Conservation (phyloP, 2,329 filamentous ascomycete species). For the Penicillium decumbens region DNA sequence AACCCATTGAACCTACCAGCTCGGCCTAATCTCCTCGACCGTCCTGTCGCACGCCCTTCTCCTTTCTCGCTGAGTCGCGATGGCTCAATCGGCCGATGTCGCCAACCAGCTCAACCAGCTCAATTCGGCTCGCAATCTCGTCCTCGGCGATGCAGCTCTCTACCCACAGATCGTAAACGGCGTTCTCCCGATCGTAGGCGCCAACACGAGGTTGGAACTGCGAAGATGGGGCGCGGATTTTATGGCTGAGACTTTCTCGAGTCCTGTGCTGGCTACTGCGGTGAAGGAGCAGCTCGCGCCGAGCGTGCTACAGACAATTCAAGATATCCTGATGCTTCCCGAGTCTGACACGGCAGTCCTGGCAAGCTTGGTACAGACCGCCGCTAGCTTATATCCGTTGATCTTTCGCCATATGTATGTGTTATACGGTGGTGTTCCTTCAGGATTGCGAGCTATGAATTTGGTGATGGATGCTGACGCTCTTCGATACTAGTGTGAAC, state of each 20-base stretch:
- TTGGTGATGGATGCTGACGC: slow-evolving; percentile 23
- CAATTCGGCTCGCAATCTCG: slow-evolving; percentile 82
- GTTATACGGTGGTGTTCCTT: slow-evolving; percentile 18
- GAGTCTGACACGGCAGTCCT: slow-evolving; percentile 74
- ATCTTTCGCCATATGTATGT: slow-evolving; percentile 85
- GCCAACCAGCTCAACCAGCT: slow-evolving; percentile 80
- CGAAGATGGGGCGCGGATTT: slow-evolving; percentile 96
- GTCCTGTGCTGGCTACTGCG: slow-evolving; percentile 69
- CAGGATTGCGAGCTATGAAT: background rate
- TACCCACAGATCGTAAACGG: slow-evolving; percentile 90
- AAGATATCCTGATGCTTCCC: slow-evolving; percentile 64
- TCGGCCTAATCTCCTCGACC: slow-evolving; percentile 1
- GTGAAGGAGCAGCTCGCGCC: slow-evolving; percentile 77
- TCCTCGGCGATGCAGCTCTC: slow-evolving; percentile 77
- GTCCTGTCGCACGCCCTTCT: slow-evolving; percentile 5
- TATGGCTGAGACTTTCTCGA: slow-evolving; percentile 90
- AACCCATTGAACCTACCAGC: slow-evolving; percentile 5
- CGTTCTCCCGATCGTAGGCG: slow-evolving; percentile 84
- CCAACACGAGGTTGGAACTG: slow-evolving; percentile 69
- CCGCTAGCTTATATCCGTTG: slow-evolving; percentile 87
- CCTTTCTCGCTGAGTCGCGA: slow-evolving; percentile 33
- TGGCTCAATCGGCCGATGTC: slow-evolving; percentile 55
- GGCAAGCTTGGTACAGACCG: slow-evolving; percentile 80
- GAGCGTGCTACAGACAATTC: slow-evolving; percentile 71
- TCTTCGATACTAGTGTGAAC: slow-evolving; percentile 63